Evolutionary conservation across 1,139 yeast species (phyloP).

Genomic region (Geotrichum carabidarum): DNA sequence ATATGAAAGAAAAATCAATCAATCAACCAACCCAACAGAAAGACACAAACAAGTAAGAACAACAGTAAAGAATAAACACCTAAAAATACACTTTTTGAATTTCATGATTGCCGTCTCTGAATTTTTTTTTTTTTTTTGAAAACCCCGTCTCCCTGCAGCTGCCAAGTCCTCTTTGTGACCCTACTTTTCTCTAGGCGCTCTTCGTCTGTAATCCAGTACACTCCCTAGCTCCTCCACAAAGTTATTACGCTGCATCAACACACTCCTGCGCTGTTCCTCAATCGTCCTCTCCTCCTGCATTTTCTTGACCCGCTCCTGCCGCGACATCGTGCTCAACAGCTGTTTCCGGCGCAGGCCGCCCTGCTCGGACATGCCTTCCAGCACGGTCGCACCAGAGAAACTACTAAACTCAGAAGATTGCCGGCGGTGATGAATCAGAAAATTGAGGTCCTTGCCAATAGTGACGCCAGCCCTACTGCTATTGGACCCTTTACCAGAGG

Average conservation of each 20-base stretch:
- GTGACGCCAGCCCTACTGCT: too few relatives aligned
- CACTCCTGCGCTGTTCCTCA: slow-evolving; percentile 15
- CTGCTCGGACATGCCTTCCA: slow-evolving; percentile 1
- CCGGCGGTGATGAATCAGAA: slow-evolving; percentile 13
- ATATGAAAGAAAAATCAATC: too few relatives aligned
- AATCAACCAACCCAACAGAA: too few relatives aligned
- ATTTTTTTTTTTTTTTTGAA: too few relatives aligned
- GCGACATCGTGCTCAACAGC: background rate
- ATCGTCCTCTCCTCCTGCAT: slow-evolving; percentile 24
- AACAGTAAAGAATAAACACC: too few relatives aligned
- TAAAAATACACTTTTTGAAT: too few relatives aligned
- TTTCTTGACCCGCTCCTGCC: slow-evolving; percentile 23
- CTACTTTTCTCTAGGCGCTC: background rate
- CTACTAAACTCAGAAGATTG: slow-evolving; percentile 14
- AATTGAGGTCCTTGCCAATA: background rate
- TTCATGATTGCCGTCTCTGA: too few relatives aligned
- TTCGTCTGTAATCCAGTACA: slow-evolving; percentile 22
- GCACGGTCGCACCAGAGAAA: slow-evolving; percentile 12
- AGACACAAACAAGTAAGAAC: too few relatives aligned
- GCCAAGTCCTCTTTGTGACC: too few relatives aligned
- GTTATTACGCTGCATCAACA: slow-evolving; percentile 22
- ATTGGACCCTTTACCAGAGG: too few relatives aligned
- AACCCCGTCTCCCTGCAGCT: too few relatives aligned
- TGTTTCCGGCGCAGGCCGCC: background rate
- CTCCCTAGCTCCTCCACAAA: slow-evolving; percentile 30